Base-by-base conservation (phyloP, 1,284 basidiomycete genomes). In the Cryptococcus sp. region DNA sequence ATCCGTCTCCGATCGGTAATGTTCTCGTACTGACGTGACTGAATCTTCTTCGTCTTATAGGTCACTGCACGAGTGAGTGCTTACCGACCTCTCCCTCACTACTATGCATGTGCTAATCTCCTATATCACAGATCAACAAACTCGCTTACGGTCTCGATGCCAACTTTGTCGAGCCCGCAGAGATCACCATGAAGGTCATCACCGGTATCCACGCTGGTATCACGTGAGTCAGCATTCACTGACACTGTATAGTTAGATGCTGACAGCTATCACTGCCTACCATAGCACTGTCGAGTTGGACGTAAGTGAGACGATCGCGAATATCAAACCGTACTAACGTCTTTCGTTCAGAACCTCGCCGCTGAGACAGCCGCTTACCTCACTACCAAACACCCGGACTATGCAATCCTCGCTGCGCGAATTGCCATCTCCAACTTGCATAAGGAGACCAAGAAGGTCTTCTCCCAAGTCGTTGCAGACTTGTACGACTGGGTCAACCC, bases 391-490 rank as follows among this genome's bases (percentile, higher is more conserved):
- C 93, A 95, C 76, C 94, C 94, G 13, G 96, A 99, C 78, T 99
- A 99, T 72, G 95, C 96, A 31, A 89, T 99, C 61, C 90, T 99
- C 59, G 96, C 96, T 13, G 96, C 96, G 16, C 91, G 96, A 66
- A 98, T 99, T 57, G 95, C 95, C 61, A 95, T 99, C 74, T 96
- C 93, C 62, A 99, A 99, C 80, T 82, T 99, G 20, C 96, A 99
- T 85, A 99, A 99, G 78, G 95, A 99, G 82, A 99, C 96, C 39
- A 95, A 93, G 82, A 99, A 99, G 84, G 89, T 82, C 69, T 99
- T 99, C 78, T 93, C 91, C 16, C 85, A 88, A 67, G 94, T 98
- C 64, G 85, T 99, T 72, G 86, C 87, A 66, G 93, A 97, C 76
- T 82, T 99, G 53, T 93, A 96, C 79, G 83, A 86, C 56, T 98